A percentile compares a stretch with the other conserved stretches of the same genome.
phyloP scores from a whole-genome alignment of 176 grass and related monocot genomes.

The Thalia dealbata region DNA sequence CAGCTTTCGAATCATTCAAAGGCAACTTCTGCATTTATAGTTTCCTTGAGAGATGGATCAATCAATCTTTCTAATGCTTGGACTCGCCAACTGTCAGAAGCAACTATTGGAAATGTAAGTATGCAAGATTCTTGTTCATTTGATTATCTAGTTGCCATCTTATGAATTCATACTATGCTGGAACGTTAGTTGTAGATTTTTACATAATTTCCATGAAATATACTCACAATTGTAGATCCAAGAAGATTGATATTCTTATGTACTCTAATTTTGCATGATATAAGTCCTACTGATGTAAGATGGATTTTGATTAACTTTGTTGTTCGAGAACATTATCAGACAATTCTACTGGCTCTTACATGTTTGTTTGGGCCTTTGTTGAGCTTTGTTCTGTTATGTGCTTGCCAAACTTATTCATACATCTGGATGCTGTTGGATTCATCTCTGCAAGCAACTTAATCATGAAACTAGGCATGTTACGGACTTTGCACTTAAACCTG shows the following conservation, averaged over 20 bases:
- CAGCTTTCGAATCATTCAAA: conserved; percentile 81
- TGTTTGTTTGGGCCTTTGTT: not conserved
- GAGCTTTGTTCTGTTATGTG: not conserved
- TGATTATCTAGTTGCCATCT: not conserved
- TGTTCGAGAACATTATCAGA: not conserved
- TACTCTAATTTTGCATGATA: not conserved
- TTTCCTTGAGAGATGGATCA: conserved; percentile 89
- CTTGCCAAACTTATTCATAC: not conserved
- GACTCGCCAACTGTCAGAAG: conserved; percentile 83
- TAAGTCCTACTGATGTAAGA: not conserved
- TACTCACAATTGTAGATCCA: not conserved
- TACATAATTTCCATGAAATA: not conserved
- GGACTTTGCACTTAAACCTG: not conserved
- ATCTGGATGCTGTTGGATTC: too few species aligned
- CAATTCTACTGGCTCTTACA: not conserved
- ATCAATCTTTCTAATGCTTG: conserved; percentile 86
- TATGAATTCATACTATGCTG: not conserved
- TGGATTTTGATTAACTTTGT: not conserved
- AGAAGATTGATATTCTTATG: not conserved
- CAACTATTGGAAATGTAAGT: conserved; percentile 77
- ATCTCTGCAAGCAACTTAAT: not conserved
- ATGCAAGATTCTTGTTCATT: not conserved
- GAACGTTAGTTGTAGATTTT: not conserved
- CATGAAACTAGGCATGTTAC: not conserved
- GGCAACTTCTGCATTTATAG: conserved; percentile 63